Evolutionary conservation across 2,329 filamentous ascomycete species (phyloP).

Genomic region (Nemania diffusa): DNA sequence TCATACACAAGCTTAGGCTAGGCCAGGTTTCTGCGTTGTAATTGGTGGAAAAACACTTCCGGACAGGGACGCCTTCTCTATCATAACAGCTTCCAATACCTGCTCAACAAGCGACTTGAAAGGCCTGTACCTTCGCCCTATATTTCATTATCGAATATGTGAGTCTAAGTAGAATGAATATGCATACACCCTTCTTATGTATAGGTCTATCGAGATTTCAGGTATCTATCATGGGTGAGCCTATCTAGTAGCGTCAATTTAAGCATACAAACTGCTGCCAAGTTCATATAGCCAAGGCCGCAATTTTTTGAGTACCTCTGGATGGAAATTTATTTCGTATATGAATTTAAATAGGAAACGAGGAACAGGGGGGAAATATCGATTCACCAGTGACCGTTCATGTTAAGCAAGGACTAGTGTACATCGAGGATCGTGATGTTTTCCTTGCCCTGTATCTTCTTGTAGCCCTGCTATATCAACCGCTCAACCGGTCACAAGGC

Average conservation of each 20-base stretch:
- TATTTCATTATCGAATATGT: not conserved
- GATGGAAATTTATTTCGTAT: too few relatives aligned
- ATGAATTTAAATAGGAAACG: not conserved
- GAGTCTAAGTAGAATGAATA: not conserved
- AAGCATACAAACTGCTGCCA: not conserved
- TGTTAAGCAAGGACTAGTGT: not conserved
- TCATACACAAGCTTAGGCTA: not conserved
- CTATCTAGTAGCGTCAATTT: not conserved
- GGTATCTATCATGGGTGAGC: not conserved
- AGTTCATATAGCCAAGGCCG: not conserved
- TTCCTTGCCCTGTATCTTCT: not conserved
- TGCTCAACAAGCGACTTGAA: conserved; percentile 3
- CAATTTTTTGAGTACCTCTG: too few relatives aligned
- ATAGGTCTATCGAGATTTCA: not conserved
- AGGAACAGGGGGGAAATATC: not conserved
- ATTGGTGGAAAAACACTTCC: conserved; percentile 32
- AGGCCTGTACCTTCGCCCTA: not conserved
- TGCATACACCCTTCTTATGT: not conserved
- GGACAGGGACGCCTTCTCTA: not conserved
- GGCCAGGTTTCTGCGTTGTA: not conserved
- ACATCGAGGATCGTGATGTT: not conserved
- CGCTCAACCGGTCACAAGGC: not conserved
- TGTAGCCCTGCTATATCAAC: not conserved
- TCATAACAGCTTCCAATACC: conserved; percentile 16
- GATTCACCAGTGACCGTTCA: not conserved